Evolutionary conservation across 208 protist genomes (phyloP), one percentile per base, ranked within the genome.

Genomic region (Crithidia fasciculata): DNA sequence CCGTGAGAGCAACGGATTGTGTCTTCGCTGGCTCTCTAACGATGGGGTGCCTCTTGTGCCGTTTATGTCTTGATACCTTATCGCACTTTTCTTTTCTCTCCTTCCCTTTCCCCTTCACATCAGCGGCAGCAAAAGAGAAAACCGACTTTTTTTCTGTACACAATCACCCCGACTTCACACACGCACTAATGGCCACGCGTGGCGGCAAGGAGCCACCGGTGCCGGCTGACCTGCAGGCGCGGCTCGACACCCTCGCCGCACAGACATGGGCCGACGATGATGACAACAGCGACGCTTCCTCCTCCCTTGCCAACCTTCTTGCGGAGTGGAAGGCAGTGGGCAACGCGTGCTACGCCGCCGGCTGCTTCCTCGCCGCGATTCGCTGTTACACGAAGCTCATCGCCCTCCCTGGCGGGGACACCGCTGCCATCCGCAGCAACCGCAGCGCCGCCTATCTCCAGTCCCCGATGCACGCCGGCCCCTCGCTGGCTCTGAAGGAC

Each of bases 371-470:
- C 19, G 81, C 81, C n/a, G 95, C 95, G 8, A 92, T 98, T 7
- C 72, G 76, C 45, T 90, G 86, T 58, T 98, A 97, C 72, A 95
- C 88, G n/a, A 80, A 80, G 36, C 87, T 94, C 15, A 49, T 85
- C 18, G 72, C 84, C 36, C 54, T 77, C 12, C 56, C 72, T 18
- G 62, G 87, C n/a, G 72, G 70, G 13, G 80, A 86, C 49, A 87
- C 88, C 28, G 90, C 92, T 2, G 70, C 93, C 10, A 64, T 97
- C n/a, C 93, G 81, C 61, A 96, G 90, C 74, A 98, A 97, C 70
- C 78, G 95, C 49, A 96, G 92, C 41, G 95, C 91, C 7, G 87
- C 91, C 5, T 94, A 95, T 73, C 61, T 95, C 63, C 77, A 95
- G 74, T 91, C 82, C 13, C 54, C 74, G 49, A 92, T 96, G 85